Evolutionary conservation across 2,329 filamentous ascomycete species (phyloP).

Genomic region (Calonectria pseudoreteaudii): DNA sequence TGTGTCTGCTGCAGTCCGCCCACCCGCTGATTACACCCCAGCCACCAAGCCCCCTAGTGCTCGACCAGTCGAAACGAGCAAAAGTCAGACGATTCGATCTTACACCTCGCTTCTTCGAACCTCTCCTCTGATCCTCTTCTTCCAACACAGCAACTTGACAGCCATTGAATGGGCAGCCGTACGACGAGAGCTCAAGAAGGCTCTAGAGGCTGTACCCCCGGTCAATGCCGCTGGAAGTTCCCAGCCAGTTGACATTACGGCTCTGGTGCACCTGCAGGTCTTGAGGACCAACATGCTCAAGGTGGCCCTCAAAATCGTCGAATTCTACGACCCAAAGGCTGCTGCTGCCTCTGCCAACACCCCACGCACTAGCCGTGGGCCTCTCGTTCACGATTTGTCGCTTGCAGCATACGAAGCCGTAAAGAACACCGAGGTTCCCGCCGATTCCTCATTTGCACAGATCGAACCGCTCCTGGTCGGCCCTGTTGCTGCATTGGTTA

Average conservation of each 20-base stretch:
- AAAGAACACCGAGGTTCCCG: constrained; percentile 49
- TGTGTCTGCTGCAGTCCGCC: constrained; percentile 36
- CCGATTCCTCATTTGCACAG: constrained; percentile 61
- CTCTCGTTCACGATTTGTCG: constrained; percentile 65
- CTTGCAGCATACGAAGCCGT: constrained; percentile 63
- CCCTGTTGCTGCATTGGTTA: constrained; percentile 81
- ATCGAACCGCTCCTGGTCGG: constrained; percentile 84
- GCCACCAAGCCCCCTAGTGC: constrained; percentile 88
- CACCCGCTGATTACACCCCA: constrained; percentile 65
- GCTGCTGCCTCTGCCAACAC: constrained; percentile 49
- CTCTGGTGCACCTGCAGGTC: constrained; percentile 80
- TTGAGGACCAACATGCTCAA: constrained; percentile 91
- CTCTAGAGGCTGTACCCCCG: constrained; percentile 56
- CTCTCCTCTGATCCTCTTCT: constrained; percentile 86
- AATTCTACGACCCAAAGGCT: constrained; percentile 76
- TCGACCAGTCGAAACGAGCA: constrained; percentile 86
- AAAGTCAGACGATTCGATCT: constrained; percentile 86
- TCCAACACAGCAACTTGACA: constrained; percentile 77
- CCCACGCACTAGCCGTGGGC: constrained; percentile 45
- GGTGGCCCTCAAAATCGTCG: constrained; percentile 84
- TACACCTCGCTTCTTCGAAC: constrained; percentile 91
- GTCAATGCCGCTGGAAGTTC: constrained; percentile 39
- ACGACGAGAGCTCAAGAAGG: constrained; percentile 56
- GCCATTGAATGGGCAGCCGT: constrained; percentile 71
- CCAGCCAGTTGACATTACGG: constrained; percentile 62